Base-by-base conservation (phyloP, 169 alveolate species). In the Neospora caninum region DNA sequence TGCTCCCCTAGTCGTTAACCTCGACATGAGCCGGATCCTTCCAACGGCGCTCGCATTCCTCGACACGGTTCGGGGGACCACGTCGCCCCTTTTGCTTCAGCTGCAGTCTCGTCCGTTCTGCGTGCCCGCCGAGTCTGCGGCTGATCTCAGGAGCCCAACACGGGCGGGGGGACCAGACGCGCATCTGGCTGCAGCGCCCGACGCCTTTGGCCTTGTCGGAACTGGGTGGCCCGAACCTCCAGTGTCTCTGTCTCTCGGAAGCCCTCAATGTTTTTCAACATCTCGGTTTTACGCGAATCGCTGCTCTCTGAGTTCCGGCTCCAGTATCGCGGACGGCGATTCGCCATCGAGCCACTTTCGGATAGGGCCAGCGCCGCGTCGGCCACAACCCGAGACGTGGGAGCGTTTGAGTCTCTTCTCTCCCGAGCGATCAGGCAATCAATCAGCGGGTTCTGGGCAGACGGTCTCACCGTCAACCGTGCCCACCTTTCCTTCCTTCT, bases 1-100 rank as follows among this genome's bases (percentile, higher is more conserved):
- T 29, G 54, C 92, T 34, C 92, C 92, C 0, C 78, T 87, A 9
- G 80, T 53, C 49, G 53, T 87, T 34, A 87, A 87, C 45, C 43
- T 87, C 45, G 78, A 87, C 36, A 43, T 87, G 38, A 49, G 80
- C 16, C 67, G 45, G 29, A 27, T 87, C 38, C 49, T 87, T n/a
- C 13, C 82, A 36, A 25, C 80, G 4, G 53, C 49, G 92, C 42
- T n/a, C 54, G 54, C 27, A 7, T 27, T 87, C 22, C 43, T 42
- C 22, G 73, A 43, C 25, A 53, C 34, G 0, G 22, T 27, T 20
- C 92, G 36, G 92, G 29, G 34, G 18, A 36, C 80, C 45, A 53
- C 82, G 7, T 43, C 54, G 9, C 67, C 92, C 39, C 45, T 87
- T 6, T n/a, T 87, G 10, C 92, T 42, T 27, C 54, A 43, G 45